A percentile compares a stretch with the other conserved stretches of the same genome.
Evolutionary conservation across 2,329 filamentous ascomycete genomes (phyloP).

Genomic region (Ilyonectria sp.): DNA sequence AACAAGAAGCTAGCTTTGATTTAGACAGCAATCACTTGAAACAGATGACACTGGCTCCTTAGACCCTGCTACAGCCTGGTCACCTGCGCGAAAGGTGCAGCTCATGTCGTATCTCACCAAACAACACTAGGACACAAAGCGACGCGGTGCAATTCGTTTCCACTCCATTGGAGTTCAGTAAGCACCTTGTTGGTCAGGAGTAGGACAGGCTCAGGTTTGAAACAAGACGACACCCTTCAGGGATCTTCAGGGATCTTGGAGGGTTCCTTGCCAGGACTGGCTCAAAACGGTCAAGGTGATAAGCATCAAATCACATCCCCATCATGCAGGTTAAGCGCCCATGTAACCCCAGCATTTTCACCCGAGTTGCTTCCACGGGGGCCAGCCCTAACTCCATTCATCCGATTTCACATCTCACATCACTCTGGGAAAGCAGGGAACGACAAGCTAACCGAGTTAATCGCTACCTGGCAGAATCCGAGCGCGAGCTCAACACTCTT

Average conservation of each 20-base stretch:
- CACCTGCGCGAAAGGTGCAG: not conserved
- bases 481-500: slow-evolving; percentile 33
- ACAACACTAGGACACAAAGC: no score
- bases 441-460: slow-evolving; percentile 9
- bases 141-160: no score
- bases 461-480: slow-evolving; percentile 22
- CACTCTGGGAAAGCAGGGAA: not conserved
- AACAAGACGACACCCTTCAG: not conserved
- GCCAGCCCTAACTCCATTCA: slow-evolving; percentile 7
- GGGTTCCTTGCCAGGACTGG: not conserved
- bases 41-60: slow-evolving; percentile 1
- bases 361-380: not conserved
- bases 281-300: not conserved
- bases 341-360: not conserved
- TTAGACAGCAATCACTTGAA: slow-evolving; percentile 7
- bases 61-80: not conserved
- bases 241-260: not conserved
- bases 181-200: not conserved
- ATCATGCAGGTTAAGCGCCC: slow-evolving; percentile 4
- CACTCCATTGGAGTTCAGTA: not conserved
- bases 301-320: not conserved
- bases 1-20: slow-evolving; percentile 16
- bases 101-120: not conserved
- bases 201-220: not conserved
- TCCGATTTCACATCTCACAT: not conserved